Percentiles rank a stretch among this genome's conserved stretches.
Evolutionary conservation across 768 basidiomycete genomes (phyloP).

Genomic region (Filobasidium floriforme): DNA sequence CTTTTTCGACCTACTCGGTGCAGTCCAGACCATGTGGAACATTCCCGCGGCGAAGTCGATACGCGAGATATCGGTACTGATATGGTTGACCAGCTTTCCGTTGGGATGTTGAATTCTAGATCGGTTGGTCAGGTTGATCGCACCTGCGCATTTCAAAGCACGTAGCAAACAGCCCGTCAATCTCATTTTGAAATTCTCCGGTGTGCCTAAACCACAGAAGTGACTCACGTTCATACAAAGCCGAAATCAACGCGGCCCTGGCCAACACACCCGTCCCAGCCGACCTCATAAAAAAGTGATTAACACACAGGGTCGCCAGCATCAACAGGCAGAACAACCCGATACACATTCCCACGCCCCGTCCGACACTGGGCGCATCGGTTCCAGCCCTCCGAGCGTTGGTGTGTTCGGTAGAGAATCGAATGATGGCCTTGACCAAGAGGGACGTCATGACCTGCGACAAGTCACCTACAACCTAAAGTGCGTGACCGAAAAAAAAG

Average conservation of each 20-base stretch:
- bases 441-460: constrained; percentile 43
- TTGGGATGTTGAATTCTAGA: constrained; percentile 73
- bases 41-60: constrained; percentile 70
- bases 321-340: constrained; percentile 63
- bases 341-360: constrained; percentile 69
- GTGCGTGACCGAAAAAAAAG: no score
- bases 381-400: constrained; percentile 25
- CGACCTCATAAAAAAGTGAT: constrained; percentile 75
- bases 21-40: constrained; percentile 73
- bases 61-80: constrained; percentile 59
- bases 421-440: constrained; percentile 37
- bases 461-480: constrained; percentile 40
- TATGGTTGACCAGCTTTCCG: constrained; percentile 86
- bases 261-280: constrained; percentile 67
- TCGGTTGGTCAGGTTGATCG: constrained; percentile 63
- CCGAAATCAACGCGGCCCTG: constrained; percentile 76
- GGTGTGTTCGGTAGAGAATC: constrained; percentile 21
- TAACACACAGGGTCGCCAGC: constrained; percentile 58
- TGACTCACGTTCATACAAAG: constrained; percentile 66
- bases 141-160: constrained; percentile 13
- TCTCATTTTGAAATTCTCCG: background rate
- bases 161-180: constrained; percentile 6
- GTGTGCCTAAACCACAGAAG: no score
- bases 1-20: constrained; percentile 29
- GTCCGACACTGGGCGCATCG: constrained; percentile 49